Evolutionary conservation across 2,329 filamentous ascomycete species (phyloP), one percentile per base, ranked within the genome.

Genomic region (Colletotrichum sp.): DNA sequence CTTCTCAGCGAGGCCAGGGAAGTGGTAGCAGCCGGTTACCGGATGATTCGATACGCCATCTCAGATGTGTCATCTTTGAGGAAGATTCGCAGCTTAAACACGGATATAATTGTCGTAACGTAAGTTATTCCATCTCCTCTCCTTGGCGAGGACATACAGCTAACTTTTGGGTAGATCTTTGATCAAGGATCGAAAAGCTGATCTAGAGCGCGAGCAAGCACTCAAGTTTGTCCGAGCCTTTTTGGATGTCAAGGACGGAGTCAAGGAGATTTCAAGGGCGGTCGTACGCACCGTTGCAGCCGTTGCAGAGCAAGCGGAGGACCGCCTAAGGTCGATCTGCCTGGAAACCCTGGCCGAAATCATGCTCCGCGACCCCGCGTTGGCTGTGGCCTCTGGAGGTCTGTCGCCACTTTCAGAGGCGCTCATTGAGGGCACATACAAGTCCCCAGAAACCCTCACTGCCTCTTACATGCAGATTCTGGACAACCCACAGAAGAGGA

Each of bases 171-270:
- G 7, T 71, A 90, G 89, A 74, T 98, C 97, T 1, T 87, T 99
- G 38, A 95, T 97, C 76, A 98, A 98, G 81, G 97, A 98, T 82
- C 93, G 94, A 80, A 98, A 98, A 83, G 95, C 96, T n/a, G 96
- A 96, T 78, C 94, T 99, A 21, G 97, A 99, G 85, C 91, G 97
- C 68, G 97, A 99, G 83, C 97, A 99, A 84, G 97, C 97, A 15
- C 87, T 99, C 79, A 99, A 99, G 82, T 98, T 99, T 81, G 93
- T 98, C 31, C 92, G 97, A 73, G 95, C 96, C 12, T 99, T 99
- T 80, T 87, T 99, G 4, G 97, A 99, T 81, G 95, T 98, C 76
- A 98, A 98, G 81, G 95, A 95, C 76, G 97, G 97, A 13, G 93
- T 97, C 11, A 90, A 91, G 76, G 96, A 99, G 81, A 90, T 99